Evolutionary conservation across 208 protist species (phyloP).

Genomic region (Crithidia brevicula): DNA sequence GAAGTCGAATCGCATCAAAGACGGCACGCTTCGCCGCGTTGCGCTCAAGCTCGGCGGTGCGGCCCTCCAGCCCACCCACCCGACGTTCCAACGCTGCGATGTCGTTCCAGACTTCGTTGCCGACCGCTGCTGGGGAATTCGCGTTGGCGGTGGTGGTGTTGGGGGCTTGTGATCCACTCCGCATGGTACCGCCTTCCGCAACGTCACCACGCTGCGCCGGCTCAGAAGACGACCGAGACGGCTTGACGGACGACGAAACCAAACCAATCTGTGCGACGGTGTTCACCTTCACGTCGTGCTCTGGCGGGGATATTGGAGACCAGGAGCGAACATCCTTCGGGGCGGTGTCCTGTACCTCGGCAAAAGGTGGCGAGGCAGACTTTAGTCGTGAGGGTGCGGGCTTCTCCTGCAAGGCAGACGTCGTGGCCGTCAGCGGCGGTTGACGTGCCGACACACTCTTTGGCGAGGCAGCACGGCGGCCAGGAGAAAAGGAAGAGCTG

Average conservation of each 20-base stretch:
- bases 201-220: too few relatives aligned
- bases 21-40: conserved; percentile 16
- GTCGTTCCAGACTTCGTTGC: background rate
- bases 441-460: too few relatives aligned
- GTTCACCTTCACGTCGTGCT: background rate
- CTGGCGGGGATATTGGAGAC: conserved; percentile 4
- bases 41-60: conserved; percentile 14
- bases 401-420: too few relatives aligned
- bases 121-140: background rate
- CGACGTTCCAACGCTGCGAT: background rate
- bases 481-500: too few relatives aligned
- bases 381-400: background rate
- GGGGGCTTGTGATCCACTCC: too few relatives aligned
- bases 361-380: background rate
- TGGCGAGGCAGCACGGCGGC: too few relatives aligned
- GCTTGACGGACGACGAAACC: background rate
- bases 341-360: too few relatives aligned
- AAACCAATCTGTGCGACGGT: background rate
- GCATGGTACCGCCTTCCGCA: too few relatives aligned
- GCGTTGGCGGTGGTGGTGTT: background rate
- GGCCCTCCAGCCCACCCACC: conserved; percentile 5
- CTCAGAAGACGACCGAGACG: background rate
- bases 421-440: too few relatives aligned
- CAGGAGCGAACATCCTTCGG: conserved; percentile 3
- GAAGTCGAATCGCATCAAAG: conserved; percentile 9